Conservation (phyloP, 2,329 filamentous ascomycete genomes). For the Pseudohalonectria lignicola region DNA sequence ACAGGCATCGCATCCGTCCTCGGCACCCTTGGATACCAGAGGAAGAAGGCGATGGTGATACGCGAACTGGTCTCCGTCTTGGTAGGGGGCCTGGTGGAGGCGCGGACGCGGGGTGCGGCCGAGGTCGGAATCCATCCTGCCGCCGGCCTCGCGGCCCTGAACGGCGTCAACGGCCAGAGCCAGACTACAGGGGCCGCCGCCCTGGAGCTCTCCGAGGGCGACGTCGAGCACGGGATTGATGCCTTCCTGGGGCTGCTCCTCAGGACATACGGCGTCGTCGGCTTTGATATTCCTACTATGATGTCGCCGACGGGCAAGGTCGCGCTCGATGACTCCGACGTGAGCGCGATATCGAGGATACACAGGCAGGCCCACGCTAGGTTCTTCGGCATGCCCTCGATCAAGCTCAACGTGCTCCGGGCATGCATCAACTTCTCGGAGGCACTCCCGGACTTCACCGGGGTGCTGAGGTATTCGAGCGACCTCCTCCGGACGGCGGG, state of each 20-base stretch:
- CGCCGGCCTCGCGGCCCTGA: constrained; percentile 68
- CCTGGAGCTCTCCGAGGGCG: constrained; percentile 51
- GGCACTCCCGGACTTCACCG: constrained; percentile 81
- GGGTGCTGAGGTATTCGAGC: constrained; percentile 79
- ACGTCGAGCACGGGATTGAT: constrained; percentile 56
- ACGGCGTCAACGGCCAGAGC: constrained; percentile 37
- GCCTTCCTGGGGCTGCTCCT: constrained; percentile 51
- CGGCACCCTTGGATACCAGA: constrained; percentile 64
- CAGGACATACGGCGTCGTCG: constrained; percentile 53
- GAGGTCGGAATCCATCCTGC: constrained; percentile 94
- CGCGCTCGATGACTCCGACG: constrained; percentile 34
- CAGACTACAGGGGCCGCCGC: constrained; percentile 39
- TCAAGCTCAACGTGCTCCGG: constrained; percentile 80
- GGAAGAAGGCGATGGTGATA: constrained; percentile 86
- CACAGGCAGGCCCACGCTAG: constrained; percentile 44
- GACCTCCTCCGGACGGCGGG: constrained; percentile 75
- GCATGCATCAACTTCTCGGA: constrained; percentile 93
- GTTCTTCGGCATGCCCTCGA: constrained; percentile 64
- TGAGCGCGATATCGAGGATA: constrained; percentile 44
- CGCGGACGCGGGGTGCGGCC: constrained; percentile 84
- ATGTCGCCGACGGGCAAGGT: constrained; percentile 9
- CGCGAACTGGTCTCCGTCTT: constrained; percentile 76
- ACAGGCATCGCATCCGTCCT: constrained; percentile 84
- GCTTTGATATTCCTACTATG: constrained; percentile 27
- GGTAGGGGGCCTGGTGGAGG: constrained; percentile 77